Percentiles rank a stretch among this genome's conserved stretches.
phyloP scores from a whole-genome alignment of 306 rosid species.

The Lagenaria siceraria region DNA sequence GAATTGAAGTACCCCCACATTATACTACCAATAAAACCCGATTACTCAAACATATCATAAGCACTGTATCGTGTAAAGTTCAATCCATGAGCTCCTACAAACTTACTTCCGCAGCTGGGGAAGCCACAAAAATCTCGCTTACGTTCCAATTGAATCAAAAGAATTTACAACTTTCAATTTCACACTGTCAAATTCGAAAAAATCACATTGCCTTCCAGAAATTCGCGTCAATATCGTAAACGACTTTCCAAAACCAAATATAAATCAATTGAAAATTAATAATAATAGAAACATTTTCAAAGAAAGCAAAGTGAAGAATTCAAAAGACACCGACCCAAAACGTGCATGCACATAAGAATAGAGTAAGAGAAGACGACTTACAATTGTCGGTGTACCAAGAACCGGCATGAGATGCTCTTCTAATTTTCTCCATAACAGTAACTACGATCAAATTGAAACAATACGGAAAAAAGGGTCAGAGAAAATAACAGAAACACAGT shows the following conservation, averaged over 20 bases:
- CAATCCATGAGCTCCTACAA: background rate
- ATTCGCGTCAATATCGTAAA: no score
- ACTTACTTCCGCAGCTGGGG: background rate
- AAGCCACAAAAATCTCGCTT: background rate
- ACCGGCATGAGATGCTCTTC: constrained; percentile 82
- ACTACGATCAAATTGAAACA: background rate
- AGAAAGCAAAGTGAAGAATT: background rate
- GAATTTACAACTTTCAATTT: background rate
- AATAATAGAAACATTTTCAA: background rate
- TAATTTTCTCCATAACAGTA: constrained; percentile 35
- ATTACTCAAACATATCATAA: background rate
- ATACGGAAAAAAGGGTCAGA: background rate
- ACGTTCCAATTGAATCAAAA: background rate
- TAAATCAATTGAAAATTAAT: background rate
- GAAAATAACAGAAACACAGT: background rate
- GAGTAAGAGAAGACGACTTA: constrained; percentile 27
- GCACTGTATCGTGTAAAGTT: background rate
- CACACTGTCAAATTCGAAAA: background rate
- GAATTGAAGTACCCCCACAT: background rate
- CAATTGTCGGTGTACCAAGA: constrained; percentile 83
- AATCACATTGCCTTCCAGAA: background rate
- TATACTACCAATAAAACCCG: background rate
- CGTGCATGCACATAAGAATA: background rate
- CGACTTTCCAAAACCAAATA: background rate
- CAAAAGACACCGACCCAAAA: background rate